Conservation (phyloP, 1,284 basidiomycete species). For the Sphaerobolus stellatus region DNA sequence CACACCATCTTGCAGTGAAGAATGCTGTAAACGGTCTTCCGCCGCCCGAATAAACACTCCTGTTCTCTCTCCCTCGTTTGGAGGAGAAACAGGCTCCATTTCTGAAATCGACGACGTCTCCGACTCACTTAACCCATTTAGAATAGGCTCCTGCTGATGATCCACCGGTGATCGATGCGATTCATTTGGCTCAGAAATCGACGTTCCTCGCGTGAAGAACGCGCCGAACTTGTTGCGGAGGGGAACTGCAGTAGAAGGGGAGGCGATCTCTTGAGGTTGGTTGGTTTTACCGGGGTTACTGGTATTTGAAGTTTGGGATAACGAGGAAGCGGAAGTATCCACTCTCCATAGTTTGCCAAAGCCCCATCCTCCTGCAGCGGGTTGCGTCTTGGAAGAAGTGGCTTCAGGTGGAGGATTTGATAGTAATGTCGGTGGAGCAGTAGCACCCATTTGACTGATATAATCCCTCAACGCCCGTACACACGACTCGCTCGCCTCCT, state of each 20-base stretch:
- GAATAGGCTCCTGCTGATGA: conserved; percentile 31
- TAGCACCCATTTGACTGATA: conserved; percentile 73
- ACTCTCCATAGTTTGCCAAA: conserved; percentile 13
- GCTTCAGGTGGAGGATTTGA: conserved; percentile 10
- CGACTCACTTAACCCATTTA: conserved; percentile 37
- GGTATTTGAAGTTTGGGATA: background rate
- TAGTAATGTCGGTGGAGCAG: conserved; percentile 27
- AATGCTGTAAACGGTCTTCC: too few relatives aligned
- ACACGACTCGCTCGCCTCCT: conserved; percentile 84
- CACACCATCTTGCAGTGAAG: too few relatives aligned
- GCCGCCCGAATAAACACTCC: too few relatives aligned
- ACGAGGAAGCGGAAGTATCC: background rate
- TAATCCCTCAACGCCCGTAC: conserved; percentile 81
- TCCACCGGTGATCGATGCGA: conserved; percentile 1
- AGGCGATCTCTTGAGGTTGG: background rate
- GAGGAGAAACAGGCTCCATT: conserved; percentile 35
- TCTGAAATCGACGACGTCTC: conserved; percentile 31
- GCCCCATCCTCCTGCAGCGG: background rate
- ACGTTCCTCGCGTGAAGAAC: conserved; percentile 10
- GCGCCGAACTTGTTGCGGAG: conserved; percentile 12
- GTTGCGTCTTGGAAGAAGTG: background rate
- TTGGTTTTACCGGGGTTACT: too few relatives aligned
- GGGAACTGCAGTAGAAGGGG: conserved; percentile 10
- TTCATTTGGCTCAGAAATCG: conserved; percentile 3
- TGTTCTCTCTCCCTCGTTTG: conserved; percentile 15